Conservation (phyloP, 495 filamentous ascomycete genomes). For the Ramalina intermedia region DNA sequence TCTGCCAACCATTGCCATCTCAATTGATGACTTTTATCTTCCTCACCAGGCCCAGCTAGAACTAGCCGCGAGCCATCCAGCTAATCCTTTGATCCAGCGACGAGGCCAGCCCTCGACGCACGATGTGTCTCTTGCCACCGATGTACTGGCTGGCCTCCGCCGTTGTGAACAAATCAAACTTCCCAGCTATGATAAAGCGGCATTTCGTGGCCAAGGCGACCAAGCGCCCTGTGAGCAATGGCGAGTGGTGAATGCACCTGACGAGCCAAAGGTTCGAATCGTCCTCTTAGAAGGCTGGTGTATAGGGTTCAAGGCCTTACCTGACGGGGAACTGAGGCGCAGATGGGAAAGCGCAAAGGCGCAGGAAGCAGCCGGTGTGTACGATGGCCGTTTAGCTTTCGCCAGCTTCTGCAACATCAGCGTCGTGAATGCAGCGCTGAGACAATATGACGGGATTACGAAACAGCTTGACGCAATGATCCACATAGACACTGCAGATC, state of each 20-base stretch:
- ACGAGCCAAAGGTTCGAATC: conserved; percentile 33
- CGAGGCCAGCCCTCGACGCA: conserved; percentile 81
- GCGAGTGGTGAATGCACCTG: conserved; percentile 45
- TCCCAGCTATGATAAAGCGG: conserved; percentile 74
- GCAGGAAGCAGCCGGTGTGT: conserved; percentile 27
- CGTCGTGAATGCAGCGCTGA: conserved; percentile 58
- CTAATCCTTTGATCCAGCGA: conserved; percentile 65
- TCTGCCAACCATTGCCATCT: conserved; percentile 61
- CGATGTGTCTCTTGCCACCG: conserved; percentile 50
- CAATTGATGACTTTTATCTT: conserved; percentile 88
- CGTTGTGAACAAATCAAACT: conserved; percentile 40
- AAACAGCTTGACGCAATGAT: conserved; percentile 66
- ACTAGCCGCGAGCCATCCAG: conserved; percentile 47
- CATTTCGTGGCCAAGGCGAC: conserved; percentile 65
- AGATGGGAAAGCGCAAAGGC: conserved; percentile 42
- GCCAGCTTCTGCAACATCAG: conserved; percentile 53
- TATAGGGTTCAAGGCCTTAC: conserved; percentile 65
- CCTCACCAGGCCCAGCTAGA: conserved; percentile 53
- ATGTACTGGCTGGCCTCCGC: conserved; percentile 48
- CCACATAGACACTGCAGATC: conserved; percentile 73
- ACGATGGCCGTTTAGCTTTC: conserved; percentile 35
- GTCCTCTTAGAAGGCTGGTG: conserved; percentile 89
- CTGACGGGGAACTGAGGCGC: conserved; percentile 34
- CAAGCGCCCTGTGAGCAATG: conserved; percentile 46
- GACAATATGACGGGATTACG: conserved; percentile 57